Evolutionary conservation across 495 filamentous ascomycete species (phyloP), one percentile per base, ranked within the genome.

Genomic region (Talaromyces nanjingensis): DNA sequence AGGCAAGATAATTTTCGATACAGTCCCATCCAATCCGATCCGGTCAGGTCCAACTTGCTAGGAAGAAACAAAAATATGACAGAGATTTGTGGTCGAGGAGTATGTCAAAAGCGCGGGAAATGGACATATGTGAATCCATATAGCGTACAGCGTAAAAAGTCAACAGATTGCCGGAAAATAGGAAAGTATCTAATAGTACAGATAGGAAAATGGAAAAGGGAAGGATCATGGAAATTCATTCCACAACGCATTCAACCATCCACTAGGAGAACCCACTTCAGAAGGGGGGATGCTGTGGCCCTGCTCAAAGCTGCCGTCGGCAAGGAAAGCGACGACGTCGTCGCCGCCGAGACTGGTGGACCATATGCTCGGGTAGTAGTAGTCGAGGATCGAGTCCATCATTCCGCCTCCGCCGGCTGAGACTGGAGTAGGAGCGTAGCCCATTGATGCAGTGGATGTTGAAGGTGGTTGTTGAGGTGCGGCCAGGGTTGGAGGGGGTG

Each of bases 321-420:
- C 78, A 18, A 81, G 66, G 67, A 82, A 81, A 6, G 75, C 76
- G 20, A 81, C 65, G 8, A 83, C 71, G 52, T 81, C 80, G 34
- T 82, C 81, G 2, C 79, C 76, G 6, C 79, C 74, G 14, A 80
- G 71, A 55, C 77, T 79, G 3, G 71, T 74, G 6, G 74, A 72
- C 66, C 72, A 72, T 16, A 77, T 27, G 52, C 65, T 67, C 39
- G 71, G 67, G 47, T 74, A 68, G 16, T 71, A 67, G 63, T 56
- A 39, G 45, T 45, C 16, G 27, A 53, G 11, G 39, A 57, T n/a
- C 25, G 58, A 53, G 60, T 18, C 27, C 59, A 45, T 16, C 37
- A 45, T 42, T 42, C 34, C 37, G 22, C 37, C 59, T 1, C 34
- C 37, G 11, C 37, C 59, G 12, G 22, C 52, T 27, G 55, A 58